Evolutionary conservation across 2,329 filamentous ascomycete species (phyloP), one percentile per base, ranked within the genome.

Genomic region (Monosporascus sp.): DNA sequence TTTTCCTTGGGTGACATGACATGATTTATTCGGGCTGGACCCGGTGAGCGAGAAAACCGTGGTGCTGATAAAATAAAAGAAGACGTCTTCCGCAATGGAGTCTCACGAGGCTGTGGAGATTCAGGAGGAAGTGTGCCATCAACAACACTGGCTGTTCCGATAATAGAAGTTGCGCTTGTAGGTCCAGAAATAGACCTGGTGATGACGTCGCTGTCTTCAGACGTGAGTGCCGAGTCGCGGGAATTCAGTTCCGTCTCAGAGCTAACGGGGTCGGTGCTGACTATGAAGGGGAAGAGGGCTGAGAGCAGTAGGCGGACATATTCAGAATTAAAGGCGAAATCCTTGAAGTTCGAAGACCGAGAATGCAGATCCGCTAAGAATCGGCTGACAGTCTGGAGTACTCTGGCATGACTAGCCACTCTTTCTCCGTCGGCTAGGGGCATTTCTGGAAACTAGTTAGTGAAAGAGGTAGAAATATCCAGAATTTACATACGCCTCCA

Each of bases 11-110:
- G 80, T 1, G 81, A 82, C 60, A 88, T 78, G 15, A 83, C 75
- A 15, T 83, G 80, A 35, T 80, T 84, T 50, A 93, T 74, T 15
- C 82, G 81, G 14, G 86, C 80, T 37, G 82, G 75, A 14, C 81
- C 84, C 2, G 83, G 80, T 49, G 81, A 72, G 9, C 80, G 78
- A 0, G 79, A 75, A 53, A 82, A 82, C 52, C 89, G 83, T 3
- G 89, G 81, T 6, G 89, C 91, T 20, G 99, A 78, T 2, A 99
- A 80, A 35, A 97, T 86, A 67, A 97, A 99, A 0, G 93, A 97
- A 0, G 93, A 97, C 1, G 89, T 87, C 61, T 92, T 85, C 36
- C 87, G 84, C 25, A 95, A 76, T 20, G 85, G 82, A 7, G 84
- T 82, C 0, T 86, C 83, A 55, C 78, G 70, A 14, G 69, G 66